A percentile compares a stretch with the other conserved stretches of the same genome.
Conservation (phyloP, 371 early-diverging fungal species). For the Blakeslea trispora region DNA sequence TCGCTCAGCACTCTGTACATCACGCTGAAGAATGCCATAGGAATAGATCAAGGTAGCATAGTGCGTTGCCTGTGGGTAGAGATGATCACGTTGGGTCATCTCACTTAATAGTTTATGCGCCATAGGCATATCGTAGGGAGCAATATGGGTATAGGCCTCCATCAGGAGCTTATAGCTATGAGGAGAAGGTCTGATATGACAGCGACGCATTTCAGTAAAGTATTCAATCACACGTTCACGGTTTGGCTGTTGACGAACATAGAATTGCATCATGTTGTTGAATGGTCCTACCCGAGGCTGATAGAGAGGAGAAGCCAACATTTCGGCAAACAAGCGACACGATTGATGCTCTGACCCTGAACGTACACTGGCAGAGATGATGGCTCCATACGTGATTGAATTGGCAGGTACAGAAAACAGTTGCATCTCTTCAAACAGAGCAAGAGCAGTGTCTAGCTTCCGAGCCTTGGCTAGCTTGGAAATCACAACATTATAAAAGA, state of each 20-base stretch:
- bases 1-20: conserved; percentile 50
- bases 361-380: conserved; percentile 66
- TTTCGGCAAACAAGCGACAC: conserved; percentile 52
- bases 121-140: conserved; percentile 63
- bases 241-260: conserved; percentile 61
- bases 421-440: conserved; percentile 66
- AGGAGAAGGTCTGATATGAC: conserved; percentile 55
- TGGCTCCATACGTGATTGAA: conserved; percentile 63
- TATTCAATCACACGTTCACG: conserved; percentile 57
- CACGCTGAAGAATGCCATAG: conserved; percentile 58
- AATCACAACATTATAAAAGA: conserved; percentile 68
- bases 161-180: conserved; percentile 66
- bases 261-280: conserved; percentile 70
- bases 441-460: conserved; percentile 58
- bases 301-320: conserved; percentile 52
- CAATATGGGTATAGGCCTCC: conserved; percentile 61
- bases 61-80: conserved; percentile 58
- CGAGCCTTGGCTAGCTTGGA: conserved; percentile 67
- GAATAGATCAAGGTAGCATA: conserved; percentile 64
- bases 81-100: conserved; percentile 45
- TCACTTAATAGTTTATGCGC: conserved; percentile 57
- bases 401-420: conserved; percentile 51
- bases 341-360: conserved; percentile 60
- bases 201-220: conserved; percentile 51
- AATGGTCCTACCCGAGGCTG: conserved; percentile 61